A percentile compares a stretch with the other conserved stretches of the same genome.
These are phyloP conservation scores for Podaxis mareebaensis DNA, from an alignment of 768 basidiomycete species.

Conservation along the genomic window DNA sequence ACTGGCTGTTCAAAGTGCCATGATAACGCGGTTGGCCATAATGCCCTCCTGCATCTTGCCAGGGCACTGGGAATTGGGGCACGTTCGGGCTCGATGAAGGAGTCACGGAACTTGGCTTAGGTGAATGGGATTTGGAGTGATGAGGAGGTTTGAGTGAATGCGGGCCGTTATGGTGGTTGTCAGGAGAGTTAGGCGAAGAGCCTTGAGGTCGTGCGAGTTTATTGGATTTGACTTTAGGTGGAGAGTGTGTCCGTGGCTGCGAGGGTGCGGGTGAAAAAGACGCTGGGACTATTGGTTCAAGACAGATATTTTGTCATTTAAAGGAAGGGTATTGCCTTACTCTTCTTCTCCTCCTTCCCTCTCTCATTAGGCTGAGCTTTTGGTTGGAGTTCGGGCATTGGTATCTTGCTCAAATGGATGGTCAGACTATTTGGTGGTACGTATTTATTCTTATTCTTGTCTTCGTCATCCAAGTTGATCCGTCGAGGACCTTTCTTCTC, in stretches of 20 bases:
- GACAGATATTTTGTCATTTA: conserved; percentile 2
- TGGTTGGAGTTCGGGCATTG: conserved; percentile 81
- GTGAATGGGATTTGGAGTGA: conserved; percentile 34
- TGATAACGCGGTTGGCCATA: neutral
- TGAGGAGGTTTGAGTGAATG: neutral
- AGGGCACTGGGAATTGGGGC: neutral
- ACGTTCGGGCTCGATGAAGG: conserved; percentile 13
- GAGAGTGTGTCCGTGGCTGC: neutral
- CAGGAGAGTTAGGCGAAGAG: conserved; percentile 1
- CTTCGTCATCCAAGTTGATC: conserved; percentile 69
- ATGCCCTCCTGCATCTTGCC: neutral
- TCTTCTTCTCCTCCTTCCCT: conserved; percentile 41
- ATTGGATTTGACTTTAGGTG: conserved; percentile 12
- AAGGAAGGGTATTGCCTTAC: conserved; percentile 31
- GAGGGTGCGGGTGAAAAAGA: conserved; percentile 14
- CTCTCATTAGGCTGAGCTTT: conserved; percentile 34
- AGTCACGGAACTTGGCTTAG: conserved; percentile 44
- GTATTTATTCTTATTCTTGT: conserved; percentile 50
- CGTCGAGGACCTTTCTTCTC: conserved; percentile 56
- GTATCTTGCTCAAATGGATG: conserved; percentile 82
- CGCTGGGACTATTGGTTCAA: conserved; percentile 9
- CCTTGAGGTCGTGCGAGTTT: conserved; percentile 24
- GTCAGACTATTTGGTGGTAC: conserved; percentile 66
- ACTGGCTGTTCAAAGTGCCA: conserved; percentile 6
- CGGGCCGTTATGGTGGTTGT: neutral